Base-by-base conservation (phyloP, 345 rosid genomes). In the Lagerstroemia speciosa region DNA sequence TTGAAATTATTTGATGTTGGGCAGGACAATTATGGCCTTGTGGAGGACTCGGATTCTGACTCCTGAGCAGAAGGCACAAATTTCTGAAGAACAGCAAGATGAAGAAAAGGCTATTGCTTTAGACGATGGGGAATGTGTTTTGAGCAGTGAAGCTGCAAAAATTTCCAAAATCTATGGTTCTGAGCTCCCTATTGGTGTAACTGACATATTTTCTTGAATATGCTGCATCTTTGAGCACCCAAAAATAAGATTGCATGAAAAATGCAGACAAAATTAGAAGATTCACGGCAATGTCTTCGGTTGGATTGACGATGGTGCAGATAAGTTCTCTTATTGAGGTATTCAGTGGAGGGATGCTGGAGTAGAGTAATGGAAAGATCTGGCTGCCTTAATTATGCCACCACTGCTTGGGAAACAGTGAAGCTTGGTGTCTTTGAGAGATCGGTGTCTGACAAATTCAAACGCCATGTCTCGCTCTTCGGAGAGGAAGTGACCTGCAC, bases 11-110 rank as follows among this genome's bases (percentile, higher is more conserved):
- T 12, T 10, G 29, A 34, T 61, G 64, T 52, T 72, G 62, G 65
- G 73, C 46, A 93, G 99, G 83, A 93, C 88, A 66, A 87, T 85
- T 32, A 78, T 82, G 87, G 99, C 94, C 68, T 73, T 91, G 78
- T 89, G 96, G 99, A 86, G 88, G 80, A 74, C 89, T 8, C 84
- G 93, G 76, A 83, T 79, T 43, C 73, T 78, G 71, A 77, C 78
- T 40, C 53, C 84, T 11, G 87, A 88, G 69, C 89, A 81, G 57
- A 85, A 84, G 80, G 88, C 75, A 64, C 78, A 78, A 60, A 79
- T 79, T 68, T 87, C 78, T 15, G 87, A 89, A 68, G 90, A 85
- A 79, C 94, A 83, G 67, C 72, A 50, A 67, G 91, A 78, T 69
- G 70, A 70, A 63, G 82, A 76, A 65, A 87, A 83, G 9, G 75